These are phyloP conservation scores for Leccinum broughii DNA, from an alignment of 768 basidiomycete genomes.

Conservation along the genomic window DNA sequence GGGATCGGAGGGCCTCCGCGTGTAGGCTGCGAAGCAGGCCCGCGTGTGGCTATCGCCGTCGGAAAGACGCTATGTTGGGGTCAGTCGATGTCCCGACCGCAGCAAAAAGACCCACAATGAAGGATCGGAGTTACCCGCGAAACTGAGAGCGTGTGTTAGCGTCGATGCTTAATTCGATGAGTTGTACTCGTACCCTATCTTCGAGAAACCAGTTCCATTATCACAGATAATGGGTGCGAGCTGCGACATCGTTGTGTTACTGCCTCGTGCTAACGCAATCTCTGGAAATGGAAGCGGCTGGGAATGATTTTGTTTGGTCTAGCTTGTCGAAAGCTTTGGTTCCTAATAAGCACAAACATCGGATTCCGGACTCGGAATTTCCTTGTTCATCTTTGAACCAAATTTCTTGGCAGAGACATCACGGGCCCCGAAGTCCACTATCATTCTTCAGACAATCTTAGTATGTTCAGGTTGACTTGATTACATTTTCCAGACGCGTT, in stretches of 20 bases:
- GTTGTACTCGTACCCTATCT: slow-evolving; percentile 74
- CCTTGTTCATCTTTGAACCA: not conserved
- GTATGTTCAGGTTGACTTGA: not conserved
- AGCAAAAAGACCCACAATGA: slow-evolving; percentile 71
- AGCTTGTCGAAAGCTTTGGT: slow-evolving; percentile 25
- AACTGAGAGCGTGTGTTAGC: slow-evolving; percentile 48
- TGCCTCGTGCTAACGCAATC: slow-evolving; percentile 9
- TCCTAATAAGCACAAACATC: slow-evolving; percentile 29
- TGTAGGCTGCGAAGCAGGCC: slow-evolving; percentile 55
- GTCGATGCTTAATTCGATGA: not conserved
- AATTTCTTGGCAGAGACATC: not conserved
- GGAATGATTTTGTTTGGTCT: slow-evolving; percentile 23
- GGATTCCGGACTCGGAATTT: not conserved
- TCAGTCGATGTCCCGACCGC: slow-evolving; percentile 9
- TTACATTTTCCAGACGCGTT: not conserved
- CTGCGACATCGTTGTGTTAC: slow-evolving; percentile 59
- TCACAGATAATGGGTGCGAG: slow-evolving; percentile 96
- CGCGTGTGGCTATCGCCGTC: slow-evolving; percentile 90
- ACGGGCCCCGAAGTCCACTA: not conserved
- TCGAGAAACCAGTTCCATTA: slow-evolving; percentile 96
- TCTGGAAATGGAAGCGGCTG: slow-evolving; percentile 14
- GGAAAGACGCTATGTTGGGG: slow-evolving; percentile 77
- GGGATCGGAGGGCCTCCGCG: slow-evolving; percentile 78
- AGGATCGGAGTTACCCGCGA: slow-evolving; percentile 98
- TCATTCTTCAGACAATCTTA: not conserved